Evolutionary conservation across 2,329 filamentous ascomycete species (phyloP).

Genomic region (Stagonosporopsis rhizophila): DNA sequence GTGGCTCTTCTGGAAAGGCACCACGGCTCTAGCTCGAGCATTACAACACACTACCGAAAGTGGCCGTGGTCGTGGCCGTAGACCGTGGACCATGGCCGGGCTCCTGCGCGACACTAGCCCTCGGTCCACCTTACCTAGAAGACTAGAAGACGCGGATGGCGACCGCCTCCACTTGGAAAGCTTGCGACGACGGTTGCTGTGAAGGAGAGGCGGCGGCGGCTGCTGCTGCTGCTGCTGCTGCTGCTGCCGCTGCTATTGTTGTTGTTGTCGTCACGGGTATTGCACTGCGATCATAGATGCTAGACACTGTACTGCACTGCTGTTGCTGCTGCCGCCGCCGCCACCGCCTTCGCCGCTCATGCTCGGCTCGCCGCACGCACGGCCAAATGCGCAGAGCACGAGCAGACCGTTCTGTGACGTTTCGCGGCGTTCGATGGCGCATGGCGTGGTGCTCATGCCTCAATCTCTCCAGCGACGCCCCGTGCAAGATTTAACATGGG

Average conservation of each 20-base stretch:
- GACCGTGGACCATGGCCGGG: constrained; percentile 7
- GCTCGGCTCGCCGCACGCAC: constrained; percentile 1
- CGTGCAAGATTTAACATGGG: background rate
- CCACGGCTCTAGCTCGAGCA: constrained; percentile 29
- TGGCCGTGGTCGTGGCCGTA: constrained; percentile 20
- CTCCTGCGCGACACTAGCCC: constrained; percentile 23
- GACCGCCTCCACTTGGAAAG: constrained; percentile 23
- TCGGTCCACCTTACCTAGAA: constrained; percentile 33
- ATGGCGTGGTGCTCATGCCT: constrained; percentile 15
- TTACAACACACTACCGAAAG: constrained; percentile 24
- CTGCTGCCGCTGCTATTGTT: background rate
- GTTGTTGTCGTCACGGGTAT: background rate
- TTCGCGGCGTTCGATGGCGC: constrained; percentile 12
- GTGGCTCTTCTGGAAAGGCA: constrained; percentile 34
- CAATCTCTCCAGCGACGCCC: constrained; percentile 8
- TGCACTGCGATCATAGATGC: background rate
- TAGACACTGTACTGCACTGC: background rate
- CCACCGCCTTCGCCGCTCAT: background rate
- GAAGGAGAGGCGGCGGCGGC: constrained; percentile 13
- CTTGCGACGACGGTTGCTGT: constrained; percentile 18
- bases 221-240: background rate
- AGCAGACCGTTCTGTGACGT: constrained; percentile 16
- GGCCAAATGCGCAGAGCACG: background rate
- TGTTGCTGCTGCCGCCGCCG: background rate
- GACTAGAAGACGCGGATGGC: constrained; percentile 18